phyloP scores from a whole-genome alignment of 495 filamentous ascomycete species.

The Neurospora cerealis region DNA sequence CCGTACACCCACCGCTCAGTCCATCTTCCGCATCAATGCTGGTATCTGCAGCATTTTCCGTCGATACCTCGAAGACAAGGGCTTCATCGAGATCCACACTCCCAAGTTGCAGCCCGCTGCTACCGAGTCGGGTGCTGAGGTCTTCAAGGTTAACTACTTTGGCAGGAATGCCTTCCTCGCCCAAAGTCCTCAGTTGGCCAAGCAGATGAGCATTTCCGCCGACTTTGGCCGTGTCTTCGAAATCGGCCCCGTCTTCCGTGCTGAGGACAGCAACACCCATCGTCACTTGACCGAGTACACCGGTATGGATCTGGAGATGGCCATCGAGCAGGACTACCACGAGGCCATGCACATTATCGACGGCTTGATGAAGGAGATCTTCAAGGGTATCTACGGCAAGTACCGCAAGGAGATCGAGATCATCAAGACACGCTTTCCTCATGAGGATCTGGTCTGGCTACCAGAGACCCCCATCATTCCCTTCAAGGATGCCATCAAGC shows the following conservation, averaged over 20 bases:
- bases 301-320: constrained; percentile 91
- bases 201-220: constrained; percentile 90
- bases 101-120: constrained; percentile 85
- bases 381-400: constrained; percentile 64
- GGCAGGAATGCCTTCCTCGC: constrained; percentile 80
- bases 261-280: constrained; percentile 94
- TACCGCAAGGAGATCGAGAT: constrained; percentile 58
- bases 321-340: constrained; percentile 80
- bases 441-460: constrained; percentile 58
- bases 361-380: constrained; percentile 76
- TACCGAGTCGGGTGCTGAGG: constrained; percentile 83
- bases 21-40: constrained; percentile 72
- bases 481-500: constrained; percentile 67
- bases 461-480: constrained; percentile 72
- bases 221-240: constrained; percentile 89
- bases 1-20: constrained; percentile 74
- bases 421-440: constrained; percentile 50
- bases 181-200: constrained; percentile 87
- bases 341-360: constrained; percentile 80
- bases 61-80: constrained; percentile 61
- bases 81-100: constrained; percentile 87
- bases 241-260: constrained; percentile 91
- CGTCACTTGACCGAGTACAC: constrained; percentile 95
- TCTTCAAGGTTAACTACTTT: constrained; percentile 95
- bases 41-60: constrained; percentile 74